Conservation (phyloP, 768 basidiomycete genomes). For the Mycena galopus region DNA sequence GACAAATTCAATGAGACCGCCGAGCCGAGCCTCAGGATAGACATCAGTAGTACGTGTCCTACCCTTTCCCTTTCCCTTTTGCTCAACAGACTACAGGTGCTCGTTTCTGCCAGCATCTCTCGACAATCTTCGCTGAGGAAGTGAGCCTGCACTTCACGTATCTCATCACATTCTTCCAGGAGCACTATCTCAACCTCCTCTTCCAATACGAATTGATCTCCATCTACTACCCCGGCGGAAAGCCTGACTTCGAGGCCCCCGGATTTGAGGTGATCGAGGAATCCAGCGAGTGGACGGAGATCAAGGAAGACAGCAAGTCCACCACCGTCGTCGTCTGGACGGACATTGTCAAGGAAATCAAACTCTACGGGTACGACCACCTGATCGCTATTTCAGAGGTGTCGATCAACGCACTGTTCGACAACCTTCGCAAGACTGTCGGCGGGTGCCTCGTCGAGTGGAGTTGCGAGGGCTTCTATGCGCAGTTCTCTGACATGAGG, state of each 20-base stretch:
- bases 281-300: neutral
- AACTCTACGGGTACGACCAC: slow-evolving; percentile 18
- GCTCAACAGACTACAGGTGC: slow-evolving; percentile 13
- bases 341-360: slow-evolving; percentile 20
- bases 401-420: slow-evolving; percentile 25
- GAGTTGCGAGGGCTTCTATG: slow-evolving; percentile 9
- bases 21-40: slow-evolving; percentile 25
- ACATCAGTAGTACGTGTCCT: slow-evolving; percentile 30
- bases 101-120: slow-evolving; percentile 30
- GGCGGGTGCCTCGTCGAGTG: slow-evolving; percentile 1
- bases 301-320: neutral
- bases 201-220: neutral
- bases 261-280: neutral
- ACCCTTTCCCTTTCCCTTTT: neutral
- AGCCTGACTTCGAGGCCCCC: neutral
- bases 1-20: slow-evolving; percentile 22
- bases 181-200: neutral
- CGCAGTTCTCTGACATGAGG: slow-evolving; percentile 6
- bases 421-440: neutral
- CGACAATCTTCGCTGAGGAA: neutral
- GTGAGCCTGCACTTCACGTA: slow-evolving; percentile 5
- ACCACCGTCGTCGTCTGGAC: slow-evolving; percentile 15
- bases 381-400: slow-evolving; percentile 26
- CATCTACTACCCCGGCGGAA: slow-evolving; percentile 4
- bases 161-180: neutral